Percentiles rank a stretch among this genome's conserved stretches.
Conservation (phyloP, 352 stramenopile genomes). For the Pythium rishiriense region DNA sequence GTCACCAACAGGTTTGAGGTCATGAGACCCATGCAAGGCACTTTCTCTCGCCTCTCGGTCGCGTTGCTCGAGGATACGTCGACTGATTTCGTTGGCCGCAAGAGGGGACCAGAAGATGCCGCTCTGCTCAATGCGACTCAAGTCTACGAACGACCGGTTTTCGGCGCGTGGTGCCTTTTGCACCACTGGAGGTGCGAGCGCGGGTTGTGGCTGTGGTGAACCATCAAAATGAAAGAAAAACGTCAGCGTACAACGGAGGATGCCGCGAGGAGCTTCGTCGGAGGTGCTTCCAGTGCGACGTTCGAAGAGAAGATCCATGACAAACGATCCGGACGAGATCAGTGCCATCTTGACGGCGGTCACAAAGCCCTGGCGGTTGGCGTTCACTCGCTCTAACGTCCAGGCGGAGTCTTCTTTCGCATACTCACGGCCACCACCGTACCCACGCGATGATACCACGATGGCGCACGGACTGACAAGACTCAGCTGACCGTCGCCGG, state of each 20-base stretch:
- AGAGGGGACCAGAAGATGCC: slow-evolving; percentile 34
- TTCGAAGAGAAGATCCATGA: slow-evolving; percentile 22
- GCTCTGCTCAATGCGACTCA: slow-evolving; percentile 23
- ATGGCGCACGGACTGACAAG: slow-evolving; percentile 12
- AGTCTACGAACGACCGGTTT: slow-evolving; percentile 34
- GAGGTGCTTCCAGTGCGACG: neutral
- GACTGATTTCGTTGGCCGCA: slow-evolving; percentile 30
- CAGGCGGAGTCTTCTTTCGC: slow-evolving; percentile 6
- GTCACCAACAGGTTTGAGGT: neutral
- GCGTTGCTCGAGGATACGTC: slow-evolving; percentile 4
- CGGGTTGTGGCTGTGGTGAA: too few species aligned
- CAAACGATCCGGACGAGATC: slow-evolving; percentile 33
- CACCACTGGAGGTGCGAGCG: too few species aligned
- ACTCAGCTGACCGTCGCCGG: slow-evolving; percentile 9
- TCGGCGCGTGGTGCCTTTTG: neutral
- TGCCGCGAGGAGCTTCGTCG: neutral
- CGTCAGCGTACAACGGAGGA: slow-evolving; percentile 13
- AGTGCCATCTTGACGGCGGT: slow-evolving; percentile 50
- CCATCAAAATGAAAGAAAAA: slow-evolving; percentile 57
- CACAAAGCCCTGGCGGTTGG: slow-evolving; percentile 42
- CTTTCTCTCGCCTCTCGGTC: neutral
- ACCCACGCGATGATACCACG: slow-evolving; percentile 9
- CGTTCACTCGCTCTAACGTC: slow-evolving; percentile 28
- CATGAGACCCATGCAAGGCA: neutral
- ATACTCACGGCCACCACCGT: slow-evolving; percentile 15